phyloP scores from a whole-genome alignment of 306 rosid genomes.

The Casuarina glauca region DNA sequence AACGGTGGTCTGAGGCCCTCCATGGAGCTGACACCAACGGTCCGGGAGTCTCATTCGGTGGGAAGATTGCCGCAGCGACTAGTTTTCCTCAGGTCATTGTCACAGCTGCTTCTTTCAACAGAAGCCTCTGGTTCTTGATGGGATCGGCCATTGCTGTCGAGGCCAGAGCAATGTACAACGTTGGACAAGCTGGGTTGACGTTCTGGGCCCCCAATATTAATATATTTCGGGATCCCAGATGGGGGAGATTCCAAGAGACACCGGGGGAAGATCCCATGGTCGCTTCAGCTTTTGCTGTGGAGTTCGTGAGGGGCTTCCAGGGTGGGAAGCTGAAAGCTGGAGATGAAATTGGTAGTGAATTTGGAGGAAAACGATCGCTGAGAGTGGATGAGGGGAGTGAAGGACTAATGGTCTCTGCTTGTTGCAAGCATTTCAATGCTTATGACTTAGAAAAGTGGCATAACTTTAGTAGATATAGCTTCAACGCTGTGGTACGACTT shows the following conservation, averaged over 20 bases:
- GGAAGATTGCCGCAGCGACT: conserved; percentile 59
- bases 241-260: conserved; percentile 96
- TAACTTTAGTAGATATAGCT: conserved; percentile 65
- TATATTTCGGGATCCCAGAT: conserved; percentile 82
- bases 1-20: conserved; percentile 95
- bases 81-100: conserved; percentile 76
- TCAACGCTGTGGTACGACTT: conserved; percentile 79
- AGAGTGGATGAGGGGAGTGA: conserved; percentile 23
- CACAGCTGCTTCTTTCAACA: conserved; percentile 68
- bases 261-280: conserved; percentile 97
- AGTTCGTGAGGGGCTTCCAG: conserved; percentile 73
- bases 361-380: conserved; percentile 33
- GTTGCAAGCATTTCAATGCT: conserved; percentile 89
- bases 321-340: conserved; percentile 33
- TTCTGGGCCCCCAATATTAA: conserved; percentile 90
- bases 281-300: conserved; percentile 73
- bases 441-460: conserved; percentile 90
- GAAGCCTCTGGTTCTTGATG: conserved; percentile 59
- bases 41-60: conserved; percentile 79
- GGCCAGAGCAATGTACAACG: conserved; percentile 85
- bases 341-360: conserved; percentile 13
- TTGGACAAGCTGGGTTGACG: conserved; percentile 82
- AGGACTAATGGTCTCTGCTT: conserved; percentile 79
- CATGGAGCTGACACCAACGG: conserved; percentile 84
- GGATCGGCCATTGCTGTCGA: conserved; percentile 74